These are phyloP conservation scores for Ascoidea rubescens DNA, from an alignment of 805 yeast species.

Conservation along the genomic window DNA sequence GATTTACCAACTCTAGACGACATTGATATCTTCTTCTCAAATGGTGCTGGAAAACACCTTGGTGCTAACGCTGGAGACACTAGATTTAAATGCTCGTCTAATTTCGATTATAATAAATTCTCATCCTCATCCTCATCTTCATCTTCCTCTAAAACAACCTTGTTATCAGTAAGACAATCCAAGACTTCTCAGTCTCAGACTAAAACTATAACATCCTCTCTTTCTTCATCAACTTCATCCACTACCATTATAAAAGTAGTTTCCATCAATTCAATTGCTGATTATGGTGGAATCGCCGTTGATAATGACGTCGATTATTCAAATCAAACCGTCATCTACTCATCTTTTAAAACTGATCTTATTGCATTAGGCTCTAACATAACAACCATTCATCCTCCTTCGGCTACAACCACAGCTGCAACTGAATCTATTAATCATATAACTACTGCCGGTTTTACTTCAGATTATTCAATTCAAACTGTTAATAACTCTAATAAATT, in stretches of 20 bases:
- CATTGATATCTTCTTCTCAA: constrained; percentile 50
- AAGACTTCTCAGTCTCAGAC: too few relatives aligned
- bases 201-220: too few relatives aligned
- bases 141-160: constrained; percentile 11
- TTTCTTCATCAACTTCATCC: not conserved
- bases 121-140: constrained; percentile 8
- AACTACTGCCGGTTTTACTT: not conserved
- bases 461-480: not conserved
- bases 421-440: not conserved
- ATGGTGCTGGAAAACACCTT: constrained; percentile 47
- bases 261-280: not conserved
- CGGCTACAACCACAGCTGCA: not conserved
- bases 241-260: not conserved
- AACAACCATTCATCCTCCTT: not conserved
- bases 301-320: not conserved
- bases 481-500: too few relatives aligned
- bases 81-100: constrained; percentile 5
- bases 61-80: constrained; percentile 22
- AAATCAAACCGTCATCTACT: not conserved
- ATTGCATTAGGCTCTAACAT: not conserved
- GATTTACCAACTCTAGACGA: constrained; percentile 66
- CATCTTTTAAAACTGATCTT: not conserved
- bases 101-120: constrained; percentile 18
- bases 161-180: constrained; percentile 7
- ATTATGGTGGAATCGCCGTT: not conserved